Conservation (phyloP, 2,329 filamentous ascomycete genomes). For the Aureobasidium sp. region DNA sequence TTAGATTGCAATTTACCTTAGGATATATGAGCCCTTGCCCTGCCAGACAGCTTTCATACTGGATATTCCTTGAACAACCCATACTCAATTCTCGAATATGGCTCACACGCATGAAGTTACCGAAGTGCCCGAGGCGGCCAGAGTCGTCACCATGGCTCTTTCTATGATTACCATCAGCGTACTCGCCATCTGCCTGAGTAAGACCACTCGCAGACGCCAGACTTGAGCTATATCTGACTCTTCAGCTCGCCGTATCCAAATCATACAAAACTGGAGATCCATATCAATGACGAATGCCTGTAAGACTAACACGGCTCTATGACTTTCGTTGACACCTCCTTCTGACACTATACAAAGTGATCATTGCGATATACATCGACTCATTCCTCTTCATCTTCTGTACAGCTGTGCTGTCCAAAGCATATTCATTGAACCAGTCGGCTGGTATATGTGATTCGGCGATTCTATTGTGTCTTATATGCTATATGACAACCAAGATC, state of each 20-base stretch:
- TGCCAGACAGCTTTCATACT: background rate
- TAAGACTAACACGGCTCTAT: slow-evolving; percentile 22
- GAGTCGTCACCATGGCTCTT: slow-evolving; percentile 30
- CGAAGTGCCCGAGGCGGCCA: slow-evolving; percentile 12
- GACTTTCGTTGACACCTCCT: background rate
- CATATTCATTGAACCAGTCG: slow-evolving; percentile 62
- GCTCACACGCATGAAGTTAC: slow-evolving; percentile 12
- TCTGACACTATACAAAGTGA: slow-evolving; percentile 47
- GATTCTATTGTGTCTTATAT: slow-evolving; percentile 67
- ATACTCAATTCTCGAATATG: background rate
- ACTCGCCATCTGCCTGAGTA: slow-evolving; percentile 26
- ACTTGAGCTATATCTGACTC: background rate
- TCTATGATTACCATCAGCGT: slow-evolving; percentile 31
- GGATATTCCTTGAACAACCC: background rate
- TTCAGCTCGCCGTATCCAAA: slow-evolving; percentile 30
- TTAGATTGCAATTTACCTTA: background rate
- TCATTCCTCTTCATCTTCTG: slow-evolving; percentile 67
- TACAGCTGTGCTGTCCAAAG: slow-evolving; percentile 63
- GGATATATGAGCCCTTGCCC: background rate
- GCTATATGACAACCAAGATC: slow-evolving; percentile 71
- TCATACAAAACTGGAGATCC: slow-evolving; percentile 28
- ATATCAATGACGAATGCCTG: slow-evolving; percentile 28
- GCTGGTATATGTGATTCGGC: slow-evolving; percentile 60
- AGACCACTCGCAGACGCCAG: background rate
- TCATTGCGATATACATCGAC: slow-evolving; percentile 66